These are phyloP conservation scores for Vanrija sp. DNA, from an alignment of 1,284 basidiomycete genomes.

Conservation along the genomic window DNA sequence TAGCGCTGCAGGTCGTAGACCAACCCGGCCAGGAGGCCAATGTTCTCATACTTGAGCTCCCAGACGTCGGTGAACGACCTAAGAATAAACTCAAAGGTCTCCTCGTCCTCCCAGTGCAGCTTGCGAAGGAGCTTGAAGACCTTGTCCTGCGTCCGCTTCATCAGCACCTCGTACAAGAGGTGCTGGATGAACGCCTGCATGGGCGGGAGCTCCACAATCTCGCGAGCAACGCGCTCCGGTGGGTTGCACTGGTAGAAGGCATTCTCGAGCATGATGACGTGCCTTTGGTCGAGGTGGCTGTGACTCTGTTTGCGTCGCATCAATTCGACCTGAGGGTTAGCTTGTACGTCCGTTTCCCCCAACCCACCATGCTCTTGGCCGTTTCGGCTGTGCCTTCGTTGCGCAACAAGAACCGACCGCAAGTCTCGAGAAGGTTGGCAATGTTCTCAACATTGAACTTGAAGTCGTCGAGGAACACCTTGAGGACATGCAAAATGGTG, in stretches of 20 bases:
- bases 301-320: conserved; percentile 90
- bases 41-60: conserved; percentile 89
- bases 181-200: conserved; percentile 92
- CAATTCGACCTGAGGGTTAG: conserved; percentile 67
- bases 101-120: conserved; percentile 85
- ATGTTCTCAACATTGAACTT: conserved; percentile 90
- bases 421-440: conserved; percentile 85
- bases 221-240: conserved; percentile 80
- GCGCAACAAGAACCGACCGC: conserved; percentile 85
- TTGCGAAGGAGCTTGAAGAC: conserved; percentile 87
- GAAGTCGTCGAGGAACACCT: conserved; percentile 95
- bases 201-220: conserved; percentile 77
- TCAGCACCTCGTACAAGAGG: conserved; percentile 82
- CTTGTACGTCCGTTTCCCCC: not conserved
- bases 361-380: conserved; percentile 53
- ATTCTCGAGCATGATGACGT: conserved; percentile 87
- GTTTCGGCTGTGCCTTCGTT: conserved; percentile 81
- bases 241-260: conserved; percentile 99
- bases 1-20: conserved; percentile 90
- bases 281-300: conserved; percentile 86
- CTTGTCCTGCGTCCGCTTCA: conserved; percentile 87
- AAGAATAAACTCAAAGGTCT: conserved; percentile 52
- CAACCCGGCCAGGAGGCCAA: conserved; percentile 87
- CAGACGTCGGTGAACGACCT: conserved; percentile 92
- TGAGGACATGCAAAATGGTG: conserved; percentile 90